Percentiles rank a stretch among this genome's conserved stretches.
Evolutionary conservation across 1,284 basidiomycete species (phyloP).

Genomic region (Ceratobasidium sp.): DNA sequence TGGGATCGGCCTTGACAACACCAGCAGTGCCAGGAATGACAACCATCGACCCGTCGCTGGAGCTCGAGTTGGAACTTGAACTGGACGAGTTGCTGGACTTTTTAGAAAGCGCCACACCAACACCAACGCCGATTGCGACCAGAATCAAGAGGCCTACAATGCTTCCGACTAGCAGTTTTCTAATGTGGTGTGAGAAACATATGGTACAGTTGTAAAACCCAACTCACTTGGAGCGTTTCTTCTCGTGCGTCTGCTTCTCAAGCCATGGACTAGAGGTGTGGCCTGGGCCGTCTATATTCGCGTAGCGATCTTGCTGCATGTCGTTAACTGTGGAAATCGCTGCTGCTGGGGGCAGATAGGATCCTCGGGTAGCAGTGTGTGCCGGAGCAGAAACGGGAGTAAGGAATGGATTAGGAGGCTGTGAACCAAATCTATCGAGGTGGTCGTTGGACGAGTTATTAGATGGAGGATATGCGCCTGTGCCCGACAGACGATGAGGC

Average conservation of each 20-base stretch:
- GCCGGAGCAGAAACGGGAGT: constrained; percentile 31
- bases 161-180: constrained; percentile 39
- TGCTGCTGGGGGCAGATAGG: constrained; percentile 24
- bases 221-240: constrained; percentile 39
- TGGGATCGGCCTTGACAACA: constrained; percentile 63
- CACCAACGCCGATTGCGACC: constrained; percentile 45
- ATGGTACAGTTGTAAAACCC: neutral
- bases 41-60: constrained; percentile 46
- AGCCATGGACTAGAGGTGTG: constrained; percentile 22
- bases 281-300: constrained; percentile 34
- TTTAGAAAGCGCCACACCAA: constrained; percentile 44
- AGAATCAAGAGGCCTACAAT: constrained; percentile 43
- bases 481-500: constrained; percentile 31
- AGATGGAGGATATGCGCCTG: constrained; percentile 28
- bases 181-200: neutral
- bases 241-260: constrained; percentile 24
- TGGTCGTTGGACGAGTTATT: constrained; percentile 13
- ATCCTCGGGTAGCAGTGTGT: constrained; percentile 25
- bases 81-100: constrained; percentile 36
- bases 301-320: constrained; percentile 36
- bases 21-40: constrained; percentile 50
- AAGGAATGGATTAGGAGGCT: constrained; percentile 34
- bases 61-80: constrained; percentile 44
- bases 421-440: neutral
- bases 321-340: constrained; percentile 17